Evolutionary conservation across 2,329 filamentous ascomycete genomes (phyloP), one percentile per base, ranked within the genome.

Genomic region (Daldinia sp.): DNA sequence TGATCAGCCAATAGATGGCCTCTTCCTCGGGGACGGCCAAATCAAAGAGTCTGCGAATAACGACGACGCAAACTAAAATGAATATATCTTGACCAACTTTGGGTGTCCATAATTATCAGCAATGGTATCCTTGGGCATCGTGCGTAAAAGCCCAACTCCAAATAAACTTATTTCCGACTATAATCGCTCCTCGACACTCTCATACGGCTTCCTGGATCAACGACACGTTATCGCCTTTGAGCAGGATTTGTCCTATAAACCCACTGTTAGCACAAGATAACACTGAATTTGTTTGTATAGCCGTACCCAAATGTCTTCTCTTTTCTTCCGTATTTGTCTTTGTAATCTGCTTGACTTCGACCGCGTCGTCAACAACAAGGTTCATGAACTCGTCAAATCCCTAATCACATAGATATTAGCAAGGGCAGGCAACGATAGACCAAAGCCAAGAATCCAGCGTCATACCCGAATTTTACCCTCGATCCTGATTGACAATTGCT

Each of bases 301-400:
- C 58, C 51, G 17, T 64, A 96, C 94, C 94, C 53, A 97, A 78
- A 41, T 88, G 83, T 78, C 92, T 88, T 76, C 94, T 86, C 69
- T 87, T 88, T 80, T 96, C 94, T 69, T 90, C 87, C 39, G 83
- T 77, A 70, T 91, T 90, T 13, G 87, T 88, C 83, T 96, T 96
- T 66, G 91, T 93, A 57, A 92, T 83, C 75, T 93, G 86, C 77
- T 90, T 91, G 43, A 99, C 93, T 80, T 98, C 94, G 59, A 97
- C 88, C 27, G 95, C 95, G 72, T 99, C 93, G 75, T 99, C 95
- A 69, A 97, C 86, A 35, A 98, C 95, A 50, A 99, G 83, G 81
- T 99, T 99, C 94, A 99, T 97, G 81, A 98, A 99, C 79, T 99
- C 95, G 77, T 99, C 95, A 71, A 99, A 99, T 11, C 95, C 94